A percentile compares a stretch with the other conserved stretches of the same genome.
These are phyloP conservation scores for Phoma herbarum DNA, from an alignment of 2,329 filamentous ascomycete genomes.

Conservation along the genomic window DNA sequence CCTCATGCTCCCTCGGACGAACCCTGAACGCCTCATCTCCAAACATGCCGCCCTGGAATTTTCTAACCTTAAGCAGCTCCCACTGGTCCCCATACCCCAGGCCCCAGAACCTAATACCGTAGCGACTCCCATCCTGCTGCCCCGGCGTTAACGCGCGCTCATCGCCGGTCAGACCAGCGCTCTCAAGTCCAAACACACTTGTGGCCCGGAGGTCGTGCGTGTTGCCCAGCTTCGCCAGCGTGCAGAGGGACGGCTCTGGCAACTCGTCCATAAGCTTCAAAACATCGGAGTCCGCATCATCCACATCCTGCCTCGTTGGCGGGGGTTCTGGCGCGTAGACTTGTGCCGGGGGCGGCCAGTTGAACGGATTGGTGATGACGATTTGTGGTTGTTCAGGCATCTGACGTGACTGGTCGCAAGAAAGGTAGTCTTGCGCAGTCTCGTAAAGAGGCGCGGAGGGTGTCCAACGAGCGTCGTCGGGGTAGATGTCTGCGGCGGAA, in stretches of 20 bases:
- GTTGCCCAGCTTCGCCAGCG: slow-evolving; percentile 12
- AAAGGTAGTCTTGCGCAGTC: neutral
- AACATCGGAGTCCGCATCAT: slow-evolving; percentile 25
- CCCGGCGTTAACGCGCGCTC: slow-evolving; percentile 27
- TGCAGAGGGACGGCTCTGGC: slow-evolving; percentile 15
- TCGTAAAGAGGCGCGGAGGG: neutral
- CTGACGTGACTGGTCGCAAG: neutral
- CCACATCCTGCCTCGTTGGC: slow-evolving; percentile 23
- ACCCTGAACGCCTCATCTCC: slow-evolving; percentile 23
- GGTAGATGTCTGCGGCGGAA: slow-evolving; percentile 44
- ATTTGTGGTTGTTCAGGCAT: neutral
- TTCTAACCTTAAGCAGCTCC: neutral
- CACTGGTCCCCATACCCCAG: slow-evolving; percentile 21
- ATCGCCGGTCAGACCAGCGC: slow-evolving; percentile 19
- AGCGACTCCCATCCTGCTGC: slow-evolving; percentile 28
- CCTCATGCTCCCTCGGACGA: slow-evolving; percentile 26
- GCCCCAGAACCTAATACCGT: slow-evolving; percentile 29
- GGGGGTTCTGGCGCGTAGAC: slow-evolving; percentile 15
- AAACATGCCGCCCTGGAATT: slow-evolving; percentile 18
- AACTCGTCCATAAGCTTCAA: slow-evolving; percentile 21
- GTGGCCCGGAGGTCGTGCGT: neutral
- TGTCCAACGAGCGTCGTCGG: slow-evolving; percentile 36
- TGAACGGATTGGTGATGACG: slow-evolving; percentile 5
- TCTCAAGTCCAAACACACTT: neutral
- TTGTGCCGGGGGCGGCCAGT: slow-evolving; percentile 35